These are phyloP conservation scores for Populus hybrid DNA, from an alignment of 441 rosid species.

Conservation along the genomic window DNA sequence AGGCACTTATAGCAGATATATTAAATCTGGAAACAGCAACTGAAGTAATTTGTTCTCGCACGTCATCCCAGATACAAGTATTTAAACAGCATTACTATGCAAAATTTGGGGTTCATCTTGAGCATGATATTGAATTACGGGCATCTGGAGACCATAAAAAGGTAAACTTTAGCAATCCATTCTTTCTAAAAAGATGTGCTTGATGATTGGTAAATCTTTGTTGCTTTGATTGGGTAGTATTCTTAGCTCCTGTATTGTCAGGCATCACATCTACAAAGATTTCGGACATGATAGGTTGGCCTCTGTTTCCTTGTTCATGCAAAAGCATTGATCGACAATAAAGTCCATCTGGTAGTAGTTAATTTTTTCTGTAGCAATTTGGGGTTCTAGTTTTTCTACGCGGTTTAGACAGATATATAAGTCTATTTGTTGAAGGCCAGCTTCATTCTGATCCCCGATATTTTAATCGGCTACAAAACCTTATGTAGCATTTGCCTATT, in stretches of 20 bases:
- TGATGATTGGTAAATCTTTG: not conserved
- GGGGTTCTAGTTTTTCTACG: not conserved
- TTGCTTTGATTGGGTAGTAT: not conserved
- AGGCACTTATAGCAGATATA: conserved; percentile 19
- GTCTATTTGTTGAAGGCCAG: no score
- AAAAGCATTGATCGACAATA: not conserved
- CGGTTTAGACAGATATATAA: not conserved
- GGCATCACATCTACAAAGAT: not conserved
- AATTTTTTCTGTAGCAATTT: not conserved
- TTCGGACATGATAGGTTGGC: not conserved
- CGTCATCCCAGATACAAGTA: conserved; percentile 55
- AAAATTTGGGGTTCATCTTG: conserved; percentile 41
- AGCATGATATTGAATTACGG: conserved; percentile 42
- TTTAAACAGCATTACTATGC: conserved; percentile 53
- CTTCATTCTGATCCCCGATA: no score
- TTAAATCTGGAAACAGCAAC: conserved; percentile 36
- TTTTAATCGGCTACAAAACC: not conserved
- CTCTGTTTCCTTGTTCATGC: not conserved
- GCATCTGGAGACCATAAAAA: conserved; percentile 53
- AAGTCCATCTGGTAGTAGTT: not conserved
- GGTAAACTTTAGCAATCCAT: conserved; percentile 20
- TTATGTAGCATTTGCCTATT: not conserved
- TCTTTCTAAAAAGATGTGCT: not conserved
- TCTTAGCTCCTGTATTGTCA: not conserved
- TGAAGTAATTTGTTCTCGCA: conserved; percentile 65